Conservation (phyloP, 441 rosid species). For the Adansonia gregorii region DNA sequence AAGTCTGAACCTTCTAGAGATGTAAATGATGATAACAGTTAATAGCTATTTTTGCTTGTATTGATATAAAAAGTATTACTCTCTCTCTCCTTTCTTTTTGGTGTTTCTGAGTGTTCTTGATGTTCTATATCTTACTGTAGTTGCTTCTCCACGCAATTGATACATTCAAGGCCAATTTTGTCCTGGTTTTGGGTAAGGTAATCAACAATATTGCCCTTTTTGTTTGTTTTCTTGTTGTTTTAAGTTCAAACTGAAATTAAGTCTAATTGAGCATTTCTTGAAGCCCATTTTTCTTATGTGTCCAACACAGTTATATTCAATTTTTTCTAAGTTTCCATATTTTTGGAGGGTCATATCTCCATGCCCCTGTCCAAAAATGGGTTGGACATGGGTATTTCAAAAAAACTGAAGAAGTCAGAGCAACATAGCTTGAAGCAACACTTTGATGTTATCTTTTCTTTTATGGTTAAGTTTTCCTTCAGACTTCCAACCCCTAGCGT, state of each 20-base stretch:
- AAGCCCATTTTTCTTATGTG: too few species aligned
- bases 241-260: neutral
- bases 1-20: slow-evolving; percentile 19
- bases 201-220: neutral
- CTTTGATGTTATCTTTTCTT: neutral
- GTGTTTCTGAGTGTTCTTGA: neutral
- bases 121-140: slow-evolving; percentile 44
- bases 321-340: too few species aligned
- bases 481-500: neutral
- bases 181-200: slow-evolving; percentile 90
- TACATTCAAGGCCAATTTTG: slow-evolving; percentile 77
- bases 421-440: too few species aligned
- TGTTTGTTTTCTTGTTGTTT: neutral
- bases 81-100: slow-evolving; percentile 13
- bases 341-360: too few species aligned
- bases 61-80: neutral
- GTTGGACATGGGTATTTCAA: too few species aligned
- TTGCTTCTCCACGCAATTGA: slow-evolving; percentile 79
- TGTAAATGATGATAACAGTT: neutral
- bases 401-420: too few species aligned
- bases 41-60: neutral
- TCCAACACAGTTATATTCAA: too few species aligned
- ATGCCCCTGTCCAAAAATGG: too few species aligned
- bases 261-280: neutral
- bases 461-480: neutral